Percentiles rank a stretch among this genome's conserved stretches.
phyloP scores from a whole-genome alignment of 2,329 filamentous ascomycete genomes.

The Pseudogymnoascus sp. region DNA sequence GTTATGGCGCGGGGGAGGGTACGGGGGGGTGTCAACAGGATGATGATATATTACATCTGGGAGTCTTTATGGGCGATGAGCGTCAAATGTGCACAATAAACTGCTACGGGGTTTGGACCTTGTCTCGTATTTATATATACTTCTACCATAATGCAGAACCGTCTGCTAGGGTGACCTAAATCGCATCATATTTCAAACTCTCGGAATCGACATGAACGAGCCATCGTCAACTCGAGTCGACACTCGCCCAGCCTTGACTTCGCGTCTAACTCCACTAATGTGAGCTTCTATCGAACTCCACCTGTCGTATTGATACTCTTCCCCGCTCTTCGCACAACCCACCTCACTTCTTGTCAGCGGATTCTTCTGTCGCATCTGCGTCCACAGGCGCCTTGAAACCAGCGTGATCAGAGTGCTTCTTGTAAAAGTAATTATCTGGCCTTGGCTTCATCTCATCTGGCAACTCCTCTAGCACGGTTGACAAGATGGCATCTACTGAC shows the following conservation, averaged over 20 bases:
- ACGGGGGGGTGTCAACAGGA: background rate
- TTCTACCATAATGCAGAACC: constrained; percentile 1
- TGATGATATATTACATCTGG: constrained; percentile 4
- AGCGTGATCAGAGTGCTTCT: constrained; percentile 80
- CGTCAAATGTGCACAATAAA: background rate
- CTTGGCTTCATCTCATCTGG: constrained; percentile 66
- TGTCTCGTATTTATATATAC: constrained; percentile 1
- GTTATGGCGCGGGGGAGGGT: constrained; percentile 5
- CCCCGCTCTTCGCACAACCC: background rate
- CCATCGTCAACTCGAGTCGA: background rate
- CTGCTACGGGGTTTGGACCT: background rate
- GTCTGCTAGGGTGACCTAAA: background rate
- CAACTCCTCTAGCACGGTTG: constrained; percentile 65
- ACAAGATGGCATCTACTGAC: constrained; percentile 67
- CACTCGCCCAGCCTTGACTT: background rate
- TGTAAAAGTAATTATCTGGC: constrained; percentile 70
- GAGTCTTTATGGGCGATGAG: background rate
- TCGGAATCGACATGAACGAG: constrained; percentile 11
- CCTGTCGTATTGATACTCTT: constrained; percentile 15
- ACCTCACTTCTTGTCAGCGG: constrained; percentile 14
- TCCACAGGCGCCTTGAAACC: constrained; percentile 58
- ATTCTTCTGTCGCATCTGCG: constrained; percentile 15
- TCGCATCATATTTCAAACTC: constrained; percentile 1
- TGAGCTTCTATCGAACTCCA: constrained; percentile 19
- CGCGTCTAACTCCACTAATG: background rate